phyloP scores from a whole-genome alignment of 83 land plant genomes.

The Diphasiastrum complanatum region DNA sequence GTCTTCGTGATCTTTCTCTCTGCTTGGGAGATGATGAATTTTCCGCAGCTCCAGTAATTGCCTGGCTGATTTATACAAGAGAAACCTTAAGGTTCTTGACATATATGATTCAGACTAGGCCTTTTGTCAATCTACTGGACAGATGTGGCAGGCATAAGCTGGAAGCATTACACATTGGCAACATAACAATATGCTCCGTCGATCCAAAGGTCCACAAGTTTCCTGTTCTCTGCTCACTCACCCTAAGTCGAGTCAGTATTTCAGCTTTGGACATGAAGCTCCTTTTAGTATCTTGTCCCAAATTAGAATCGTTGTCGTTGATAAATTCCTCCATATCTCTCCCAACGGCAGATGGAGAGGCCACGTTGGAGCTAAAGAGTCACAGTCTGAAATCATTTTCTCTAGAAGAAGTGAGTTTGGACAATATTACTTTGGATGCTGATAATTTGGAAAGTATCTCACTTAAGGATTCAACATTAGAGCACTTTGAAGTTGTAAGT shows the following conservation, averaged over 20 bases:
- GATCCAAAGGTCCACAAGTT: constrained; percentile 65
- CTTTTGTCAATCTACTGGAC: constrained; percentile 60
- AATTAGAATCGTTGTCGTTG: constrained; percentile 47
- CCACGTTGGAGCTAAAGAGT: constrained; percentile 51
- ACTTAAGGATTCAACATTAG: constrained; percentile 52
- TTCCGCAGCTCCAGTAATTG: constrained; percentile 74
- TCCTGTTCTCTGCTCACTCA: constrained; percentile 48
- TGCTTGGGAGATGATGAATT: constrained; percentile 61
- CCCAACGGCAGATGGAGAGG: constrained; percentile 50
- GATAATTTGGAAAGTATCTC: constrained; percentile 52
- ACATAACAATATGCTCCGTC: constrained; percentile 44
- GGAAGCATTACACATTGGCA: constrained; percentile 40
- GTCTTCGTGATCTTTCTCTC: constrained; percentile 53
- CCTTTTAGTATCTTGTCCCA: constrained; percentile 60
- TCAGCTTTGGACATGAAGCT: constrained; percentile 70
- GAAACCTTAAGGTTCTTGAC: constrained; percentile 43
- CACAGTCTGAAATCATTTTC: constrained; percentile 41
- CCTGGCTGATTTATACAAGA: constrained; percentile 79
- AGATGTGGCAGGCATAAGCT: constrained; percentile 64
- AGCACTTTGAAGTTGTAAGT: constrained; percentile 56
- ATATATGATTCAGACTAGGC: constrained; percentile 48
- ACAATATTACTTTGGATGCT: constrained; percentile 64
- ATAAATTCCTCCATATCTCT: constrained; percentile 42
- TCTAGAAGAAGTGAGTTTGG: constrained; percentile 53
- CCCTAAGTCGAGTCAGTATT: constrained; percentile 45